Conservation (phyloP, 164 flowering plant species). For the Cinnamomum micranthum region DNA sequence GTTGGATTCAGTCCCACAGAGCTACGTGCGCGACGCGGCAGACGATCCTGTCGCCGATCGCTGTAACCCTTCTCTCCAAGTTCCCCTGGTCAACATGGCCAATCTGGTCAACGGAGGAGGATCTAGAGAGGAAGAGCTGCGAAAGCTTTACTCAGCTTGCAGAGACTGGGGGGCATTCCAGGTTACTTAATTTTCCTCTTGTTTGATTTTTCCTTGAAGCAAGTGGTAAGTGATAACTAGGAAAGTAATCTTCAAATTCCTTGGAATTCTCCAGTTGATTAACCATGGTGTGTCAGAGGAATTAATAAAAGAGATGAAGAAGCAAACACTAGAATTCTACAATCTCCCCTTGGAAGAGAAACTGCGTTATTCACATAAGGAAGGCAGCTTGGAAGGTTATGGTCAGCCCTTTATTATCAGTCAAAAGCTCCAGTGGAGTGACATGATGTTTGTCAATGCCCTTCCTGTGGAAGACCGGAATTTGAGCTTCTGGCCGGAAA, state of each 20-base stretch:
- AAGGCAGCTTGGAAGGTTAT: conserved; percentile 10
- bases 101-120: conserved; percentile 1
- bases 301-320: not conserved
- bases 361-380: not conserved
- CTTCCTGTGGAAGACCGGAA: conserved; percentile 5
- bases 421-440: conserved; percentile 13
- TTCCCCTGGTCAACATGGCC: conserved; percentile 11
- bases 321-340: conserved; percentile 3
- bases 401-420: conserved; percentile 11
- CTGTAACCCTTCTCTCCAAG: conserved; percentile 4
- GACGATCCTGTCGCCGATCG: conserved; percentile 1
- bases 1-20: not conserved
- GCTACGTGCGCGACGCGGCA: not conserved
- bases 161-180: conserved; percentile 3
- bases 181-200: not conserved
- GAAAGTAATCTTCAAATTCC: not conserved
- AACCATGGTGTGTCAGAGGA: conserved; percentile 7
- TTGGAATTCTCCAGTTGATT: conserved; percentile 1
- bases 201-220: not conserved
- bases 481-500: conserved; percentile 3
- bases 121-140: conserved; percentile 3
- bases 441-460: conserved; percentile 1
- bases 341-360: conserved; percentile 8
- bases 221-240: not conserved
- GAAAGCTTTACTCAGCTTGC: conserved; percentile 9